Base-by-base conservation (phyloP, 1,284 basidiomycete genomes). In the Sporisorium exsertum region DNA sequence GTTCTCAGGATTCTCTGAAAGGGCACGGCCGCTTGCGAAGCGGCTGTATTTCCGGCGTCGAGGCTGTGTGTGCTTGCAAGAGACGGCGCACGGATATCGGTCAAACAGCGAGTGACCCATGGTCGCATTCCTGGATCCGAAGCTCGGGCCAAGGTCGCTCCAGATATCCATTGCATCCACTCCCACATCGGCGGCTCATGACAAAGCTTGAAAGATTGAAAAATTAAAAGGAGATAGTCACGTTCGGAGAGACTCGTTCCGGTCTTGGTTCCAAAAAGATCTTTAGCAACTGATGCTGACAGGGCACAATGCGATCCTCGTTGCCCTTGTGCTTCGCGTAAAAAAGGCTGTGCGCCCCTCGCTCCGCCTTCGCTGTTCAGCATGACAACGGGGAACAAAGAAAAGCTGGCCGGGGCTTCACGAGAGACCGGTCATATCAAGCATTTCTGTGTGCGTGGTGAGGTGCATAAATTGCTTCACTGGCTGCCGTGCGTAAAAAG, bases 161-260 rank as follows among this genome's bases (percentile, higher is more conserved):
- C 40, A 43, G 40, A 43, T 8, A 20, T 20, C 8, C 40, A 15
- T 13, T n/a, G 15, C 37, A 8, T 8, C 37, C 2, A 16, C 5
- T 5, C 37, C 9, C 27, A 18, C 16, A 29, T 49, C 27, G 24
- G 47, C 26, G 46, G 26, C 46, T 47, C 46, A 15, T 5, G 37
- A 40, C 37, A 40, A n/a, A 47, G 46, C 46, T 47, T 26, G 46
- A 27, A 15, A 22, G 26, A 13, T 49, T 49, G 46, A 27, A 26
- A 29, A 16, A 6, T 13, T 15, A 12, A 26, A 47, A 15, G n/a
- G n/a, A n/a, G n/a, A n/a, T n/a, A n/a, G n/a, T n/a, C 18, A 29
- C n/a, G 18, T 10, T 50, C 49, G 49, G 49, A 50, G 8, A 29
- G 9, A 16, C 15, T 58, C 57, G 57, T 58, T 43, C 57, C 57